Conservation (phyloP, 169 alveolate species). For the Cryptosporidium muris region DNA sequence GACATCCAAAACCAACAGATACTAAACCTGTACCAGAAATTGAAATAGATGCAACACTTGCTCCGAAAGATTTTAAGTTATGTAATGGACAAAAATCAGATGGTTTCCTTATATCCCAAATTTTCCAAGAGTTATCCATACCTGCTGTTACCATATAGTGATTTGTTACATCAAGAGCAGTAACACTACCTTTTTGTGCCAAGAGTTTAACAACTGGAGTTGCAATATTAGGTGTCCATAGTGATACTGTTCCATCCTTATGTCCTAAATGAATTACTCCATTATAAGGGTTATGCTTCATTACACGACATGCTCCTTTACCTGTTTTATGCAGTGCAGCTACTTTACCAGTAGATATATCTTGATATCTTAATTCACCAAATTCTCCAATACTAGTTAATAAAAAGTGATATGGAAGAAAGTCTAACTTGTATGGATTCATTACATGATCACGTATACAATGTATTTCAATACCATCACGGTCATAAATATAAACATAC, state of each 20-base stretch:
- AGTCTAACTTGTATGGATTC: conserved; percentile 87
- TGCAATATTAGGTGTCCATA: conserved; percentile 95
- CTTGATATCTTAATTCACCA: conserved; percentile 93
- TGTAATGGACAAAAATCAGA: conserved; percentile 72
- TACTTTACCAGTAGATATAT: conserved; percentile 90
- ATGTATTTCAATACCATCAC: conserved; percentile 93
- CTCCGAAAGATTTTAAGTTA: conserved; percentile 72
- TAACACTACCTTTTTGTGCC: conserved; percentile 84
- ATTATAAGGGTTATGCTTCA: conserved; percentile 88
- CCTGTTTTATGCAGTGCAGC: conserved; percentile 90
- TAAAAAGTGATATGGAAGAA: conserved; percentile 91
- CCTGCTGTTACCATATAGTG: conserved; percentile 82
- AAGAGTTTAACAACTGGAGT: conserved; percentile 83
- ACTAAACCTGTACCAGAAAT: conserved; percentile 87
- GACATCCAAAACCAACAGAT: conserved; percentile 81
- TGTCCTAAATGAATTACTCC: conserved; percentile 93
- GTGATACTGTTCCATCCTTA: conserved; percentile 89
- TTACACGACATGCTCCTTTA: conserved; percentile 87
- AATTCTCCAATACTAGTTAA: conserved; percentile 89
- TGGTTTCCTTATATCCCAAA: conserved; percentile 93
- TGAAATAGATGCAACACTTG: conserved; percentile 75
- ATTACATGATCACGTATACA: conserved; percentile 86
- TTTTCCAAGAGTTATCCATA: conserved; percentile 85
- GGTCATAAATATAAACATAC: conserved; percentile 90
- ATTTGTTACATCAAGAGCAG: conserved; percentile 74